These are phyloP conservation scores for Gossypium thurberi DNA, from an alignment of 345 rosid species.

Conservation along the genomic window DNA sequence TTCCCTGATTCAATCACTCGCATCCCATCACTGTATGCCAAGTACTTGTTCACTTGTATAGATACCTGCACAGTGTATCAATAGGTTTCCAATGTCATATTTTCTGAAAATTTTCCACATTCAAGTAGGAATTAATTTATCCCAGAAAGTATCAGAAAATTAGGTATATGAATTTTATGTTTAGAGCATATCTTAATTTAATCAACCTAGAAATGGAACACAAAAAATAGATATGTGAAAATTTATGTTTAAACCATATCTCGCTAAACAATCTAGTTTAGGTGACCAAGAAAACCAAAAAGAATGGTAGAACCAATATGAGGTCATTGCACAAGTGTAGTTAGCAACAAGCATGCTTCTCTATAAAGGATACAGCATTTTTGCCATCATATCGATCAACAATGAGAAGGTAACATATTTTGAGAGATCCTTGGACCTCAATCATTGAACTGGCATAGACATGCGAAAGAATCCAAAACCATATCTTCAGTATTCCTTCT, in stretches of 20 bases:
- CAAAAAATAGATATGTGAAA: background rate
- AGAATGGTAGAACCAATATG: background rate
- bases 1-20: constrained; percentile 79
- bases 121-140: background rate
- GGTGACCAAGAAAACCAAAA: background rate
- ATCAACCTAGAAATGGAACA: background rate
- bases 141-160: background rate
- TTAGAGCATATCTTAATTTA: background rate
- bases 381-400: background rate
- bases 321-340: background rate
- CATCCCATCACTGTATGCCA: constrained; percentile 95
- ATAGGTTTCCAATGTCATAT: background rate
- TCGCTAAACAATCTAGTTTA: background rate
- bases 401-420: background rate
- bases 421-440: background rate
- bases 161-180: background rate
- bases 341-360: background rate
- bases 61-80: constrained; percentile 44
- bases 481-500: background rate
- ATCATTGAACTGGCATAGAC: background rate
- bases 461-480: background rate
- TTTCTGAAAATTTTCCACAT: background rate
- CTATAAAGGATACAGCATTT: background rate
- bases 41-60: constrained; percentile 88
- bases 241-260: background rate